These are phyloP conservation scores for Cladosporium austrohemisphaericum DNA, from an alignment of 2,329 filamentous ascomycete genomes.

Conservation along the genomic window DNA sequence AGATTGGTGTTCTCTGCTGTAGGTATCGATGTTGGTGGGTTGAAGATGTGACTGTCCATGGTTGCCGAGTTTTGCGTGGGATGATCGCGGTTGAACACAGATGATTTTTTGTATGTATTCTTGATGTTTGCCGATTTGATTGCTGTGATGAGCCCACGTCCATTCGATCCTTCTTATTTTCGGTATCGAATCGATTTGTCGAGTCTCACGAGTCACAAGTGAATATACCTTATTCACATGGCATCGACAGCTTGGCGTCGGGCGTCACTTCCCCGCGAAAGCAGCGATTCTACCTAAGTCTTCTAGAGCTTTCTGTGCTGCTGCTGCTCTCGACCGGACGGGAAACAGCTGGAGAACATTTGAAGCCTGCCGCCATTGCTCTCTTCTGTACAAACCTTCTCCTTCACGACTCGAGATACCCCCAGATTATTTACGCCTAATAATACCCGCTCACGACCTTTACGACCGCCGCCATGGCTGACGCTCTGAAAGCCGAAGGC, in stretches of 20 bases:
- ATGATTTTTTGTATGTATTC: neutral
- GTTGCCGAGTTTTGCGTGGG: too few relatives aligned
- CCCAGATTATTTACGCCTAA: neutral
- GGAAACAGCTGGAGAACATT: slow-evolving; percentile 7
- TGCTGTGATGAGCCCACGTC: too few relatives aligned
- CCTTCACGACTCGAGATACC: slow-evolving; percentile 13
- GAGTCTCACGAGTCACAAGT: neutral
- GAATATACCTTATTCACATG: neutral
- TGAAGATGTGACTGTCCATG: slow-evolving; percentile 11
- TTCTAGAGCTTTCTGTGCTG: slow-evolving; percentile 15
- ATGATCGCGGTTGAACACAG: too few relatives aligned
- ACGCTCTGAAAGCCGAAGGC: slow-evolving; percentile 91
- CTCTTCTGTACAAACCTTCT: neutral
- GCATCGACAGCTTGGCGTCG: too few relatives aligned
- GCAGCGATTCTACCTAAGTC: slow-evolving; percentile 9
- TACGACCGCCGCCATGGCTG: slow-evolving; percentile 50
- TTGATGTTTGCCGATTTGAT: neutral
- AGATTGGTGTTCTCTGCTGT: neutral
- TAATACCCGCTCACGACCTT: slow-evolving; percentile 12
- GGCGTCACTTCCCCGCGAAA: slow-evolving; percentile 13
- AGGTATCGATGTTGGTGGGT: slow-evolving; percentile 7
- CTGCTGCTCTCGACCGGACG: slow-evolving; percentile 12
- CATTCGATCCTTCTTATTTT: too few relatives aligned
- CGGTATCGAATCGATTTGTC: too few relatives aligned
- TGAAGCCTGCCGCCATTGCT: slow-evolving; percentile 3